phyloP scores from a whole-genome alignment of 116 monocot genomes.

The Phalaenopsis hybrid region DNA sequence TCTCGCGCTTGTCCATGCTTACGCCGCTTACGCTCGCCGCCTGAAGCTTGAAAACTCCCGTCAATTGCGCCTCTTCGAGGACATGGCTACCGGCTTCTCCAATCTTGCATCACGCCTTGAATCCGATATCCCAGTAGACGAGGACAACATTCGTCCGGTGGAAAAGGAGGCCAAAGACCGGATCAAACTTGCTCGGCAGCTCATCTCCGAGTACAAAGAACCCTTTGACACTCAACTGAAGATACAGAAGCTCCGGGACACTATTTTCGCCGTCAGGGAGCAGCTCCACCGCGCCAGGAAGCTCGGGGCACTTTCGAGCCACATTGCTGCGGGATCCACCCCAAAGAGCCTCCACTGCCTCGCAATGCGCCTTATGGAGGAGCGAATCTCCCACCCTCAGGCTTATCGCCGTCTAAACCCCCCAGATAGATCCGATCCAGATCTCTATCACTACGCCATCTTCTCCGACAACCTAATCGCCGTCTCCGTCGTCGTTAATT shows the following conservation, averaged over 20 bases:
- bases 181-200: constrained; percentile 61
- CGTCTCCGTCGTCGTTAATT: constrained; percentile 65
- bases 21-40: constrained; percentile 64
- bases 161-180: constrained; percentile 86
- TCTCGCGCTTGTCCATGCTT: constrained; percentile 62
- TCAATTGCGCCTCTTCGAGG: constrained; percentile 51
- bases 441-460: constrained; percentile 56
- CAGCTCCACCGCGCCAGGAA: constrained; percentile 64
- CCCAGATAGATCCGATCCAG: constrained; percentile 21
- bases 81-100: constrained; percentile 23
- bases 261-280: constrained; percentile 74
- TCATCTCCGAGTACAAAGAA: constrained; percentile 70
- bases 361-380: constrained; percentile 76
- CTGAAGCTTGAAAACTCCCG: constrained; percentile 67
- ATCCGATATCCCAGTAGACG: constrained; percentile 29
- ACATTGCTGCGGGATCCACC: constrained; percentile 78
- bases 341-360: constrained; percentile 89
- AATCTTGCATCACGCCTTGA: constrained; percentile 14
- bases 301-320: constrained; percentile 40
- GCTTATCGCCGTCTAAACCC: constrained; percentile 11
- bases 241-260: constrained; percentile 95
- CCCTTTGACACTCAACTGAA: constrained; percentile 90
- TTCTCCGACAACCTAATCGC: constrained; percentile 82
- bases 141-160: constrained; percentile 47
- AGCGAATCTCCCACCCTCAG: constrained; percentile 46